Conservation (phyloP, 2,329 filamentous ascomycete genomes). For the Exophiala sideris region DNA sequence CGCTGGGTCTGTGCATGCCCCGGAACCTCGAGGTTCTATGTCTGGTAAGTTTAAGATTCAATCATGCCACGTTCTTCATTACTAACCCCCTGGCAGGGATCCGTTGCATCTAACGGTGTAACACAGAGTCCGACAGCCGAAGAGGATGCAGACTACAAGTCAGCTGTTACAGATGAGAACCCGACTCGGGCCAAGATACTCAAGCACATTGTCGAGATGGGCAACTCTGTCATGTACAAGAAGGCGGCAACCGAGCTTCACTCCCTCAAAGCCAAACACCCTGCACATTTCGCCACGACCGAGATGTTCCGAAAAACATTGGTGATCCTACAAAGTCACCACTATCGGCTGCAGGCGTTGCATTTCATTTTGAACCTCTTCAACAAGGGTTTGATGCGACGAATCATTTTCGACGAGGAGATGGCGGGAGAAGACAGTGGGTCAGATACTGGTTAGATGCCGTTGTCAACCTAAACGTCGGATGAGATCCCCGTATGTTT, state of each 20-base stretch:
- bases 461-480: not conserved
- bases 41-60: slow-evolving; percentile 42
- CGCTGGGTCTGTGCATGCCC: slow-evolving; percentile 84
- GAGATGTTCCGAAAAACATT: slow-evolving; percentile 82
- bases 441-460: slow-evolving; percentile 24
- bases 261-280: slow-evolving; percentile 68
- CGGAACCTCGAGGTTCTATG: slow-evolving; percentile 74
- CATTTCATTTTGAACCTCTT: slow-evolving; percentile 92
- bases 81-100: slow-evolving; percentile 18
- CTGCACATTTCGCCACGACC: slow-evolving; percentile 70
- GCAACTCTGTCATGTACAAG: slow-evolving; percentile 90
- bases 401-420: slow-evolving; percentile 73
- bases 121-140: slow-evolving; percentile 41
- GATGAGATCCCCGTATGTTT: no score
- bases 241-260: slow-evolving; percentile 78
- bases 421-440: slow-evolving; percentile 16
- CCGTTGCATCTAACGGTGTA: slow-evolving; percentile 28
- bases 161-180: slow-evolving; percentile 61
- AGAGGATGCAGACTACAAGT: slow-evolving; percentile 51
- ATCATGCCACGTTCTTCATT: not conserved
- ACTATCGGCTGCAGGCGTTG: slow-evolving; percentile 81
- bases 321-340: slow-evolving; percentile 79
- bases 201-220: slow-evolving; percentile 79
- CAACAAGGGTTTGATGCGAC: slow-evolving; percentile 80
- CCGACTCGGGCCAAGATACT: slow-evolving; percentile 69